Evolutionary conservation across 495 filamentous ascomycete genomes (phyloP).

Genomic region (Neurospora sp.): DNA sequence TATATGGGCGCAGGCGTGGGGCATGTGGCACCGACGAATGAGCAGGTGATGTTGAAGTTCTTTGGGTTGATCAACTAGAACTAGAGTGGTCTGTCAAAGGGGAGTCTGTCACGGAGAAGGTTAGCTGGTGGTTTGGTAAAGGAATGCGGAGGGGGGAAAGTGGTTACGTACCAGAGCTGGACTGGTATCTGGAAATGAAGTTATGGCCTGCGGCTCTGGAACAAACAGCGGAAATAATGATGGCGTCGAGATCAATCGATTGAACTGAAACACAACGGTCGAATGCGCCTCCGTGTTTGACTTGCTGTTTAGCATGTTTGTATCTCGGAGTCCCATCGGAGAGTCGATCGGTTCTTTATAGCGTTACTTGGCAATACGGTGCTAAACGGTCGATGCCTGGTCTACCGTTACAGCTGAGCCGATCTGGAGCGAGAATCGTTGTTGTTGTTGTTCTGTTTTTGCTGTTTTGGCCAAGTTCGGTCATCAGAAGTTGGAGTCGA

Average conservation of each 20-base stretch:
- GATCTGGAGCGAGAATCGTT: not conserved
- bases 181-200: not conserved
- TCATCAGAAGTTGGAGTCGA: not conserved
- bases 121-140: not conserved
- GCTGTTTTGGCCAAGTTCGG: not conserved
- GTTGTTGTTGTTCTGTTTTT: not conserved
- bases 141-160: not conserved
- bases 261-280: not conserved
- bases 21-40: constrained; percentile 35
- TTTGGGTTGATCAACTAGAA: constrained; percentile 31
- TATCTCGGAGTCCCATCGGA: not conserved
- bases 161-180: not conserved
- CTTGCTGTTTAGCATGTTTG: not conserved
- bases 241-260: not conserved
- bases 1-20: constrained; percentile 39
- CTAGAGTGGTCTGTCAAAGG: constrained; percentile 13
- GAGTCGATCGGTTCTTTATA: not conserved
- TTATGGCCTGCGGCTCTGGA: not conserved
- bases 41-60: constrained; percentile 27
- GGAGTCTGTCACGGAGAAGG: not conserved
- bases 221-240: not conserved
- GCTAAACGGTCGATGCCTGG: not conserved
- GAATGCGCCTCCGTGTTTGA: not conserved
- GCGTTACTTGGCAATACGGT: not conserved
- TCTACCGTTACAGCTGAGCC: not conserved